Conservation (phyloP, 768 basidiomycete species). For the Boletus subcaerulescens region DNA sequence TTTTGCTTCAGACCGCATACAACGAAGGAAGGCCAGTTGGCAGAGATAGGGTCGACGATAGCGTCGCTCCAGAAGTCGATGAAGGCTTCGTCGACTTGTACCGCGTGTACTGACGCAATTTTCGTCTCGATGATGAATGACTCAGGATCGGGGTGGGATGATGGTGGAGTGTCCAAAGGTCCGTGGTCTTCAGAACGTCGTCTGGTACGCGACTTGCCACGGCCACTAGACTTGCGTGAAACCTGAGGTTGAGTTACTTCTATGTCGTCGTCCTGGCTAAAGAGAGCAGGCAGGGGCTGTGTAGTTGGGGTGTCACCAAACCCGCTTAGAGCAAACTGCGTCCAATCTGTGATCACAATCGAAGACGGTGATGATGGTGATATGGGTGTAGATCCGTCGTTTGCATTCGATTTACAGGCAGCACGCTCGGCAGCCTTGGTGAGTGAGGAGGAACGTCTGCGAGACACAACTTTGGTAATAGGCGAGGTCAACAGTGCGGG, state of each 20-base stretch:
- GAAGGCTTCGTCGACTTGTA: constrained; percentile 78
- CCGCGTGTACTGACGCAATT: constrained; percentile 37
- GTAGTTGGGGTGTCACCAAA: constrained; percentile 44
- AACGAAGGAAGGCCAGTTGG: constrained; percentile 66
- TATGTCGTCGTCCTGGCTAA: constrained; percentile 63
- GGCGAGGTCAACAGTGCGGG: constrained; percentile 33
- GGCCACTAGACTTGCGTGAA: constrained; percentile 34
- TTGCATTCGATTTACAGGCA: constrained; percentile 6
- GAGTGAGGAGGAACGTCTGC: constrained; percentile 34
- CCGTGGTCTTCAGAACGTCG: constrained; percentile 22
- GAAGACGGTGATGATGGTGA: constrained; percentile 33
- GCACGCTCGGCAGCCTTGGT: constrained; percentile 24
- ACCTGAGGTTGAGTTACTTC: constrained; percentile 48
- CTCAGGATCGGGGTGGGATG: constrained; percentile 19
- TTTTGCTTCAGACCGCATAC: constrained; percentile 61
- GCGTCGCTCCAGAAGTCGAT: constrained; percentile 82
- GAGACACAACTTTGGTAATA: constrained; percentile 31
- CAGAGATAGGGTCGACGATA: constrained; percentile 62
- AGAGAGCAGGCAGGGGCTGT: constrained; percentile 49
- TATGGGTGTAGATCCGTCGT: constrained; percentile 19
- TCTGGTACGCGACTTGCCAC: constrained; percentile 27
- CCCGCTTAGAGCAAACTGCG: constrained; percentile 63
- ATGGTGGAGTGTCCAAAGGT: constrained; percentile 6
- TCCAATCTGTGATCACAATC: constrained; percentile 51
- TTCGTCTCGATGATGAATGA: constrained; percentile 32